A percentile compares a stretch with the other conserved stretches of the same genome.
These are phyloP conservation scores for Hemileia vastatrix DNA, from an alignment of 1,284 basidiomycete genomes.

Conservation along the genomic window DNA sequence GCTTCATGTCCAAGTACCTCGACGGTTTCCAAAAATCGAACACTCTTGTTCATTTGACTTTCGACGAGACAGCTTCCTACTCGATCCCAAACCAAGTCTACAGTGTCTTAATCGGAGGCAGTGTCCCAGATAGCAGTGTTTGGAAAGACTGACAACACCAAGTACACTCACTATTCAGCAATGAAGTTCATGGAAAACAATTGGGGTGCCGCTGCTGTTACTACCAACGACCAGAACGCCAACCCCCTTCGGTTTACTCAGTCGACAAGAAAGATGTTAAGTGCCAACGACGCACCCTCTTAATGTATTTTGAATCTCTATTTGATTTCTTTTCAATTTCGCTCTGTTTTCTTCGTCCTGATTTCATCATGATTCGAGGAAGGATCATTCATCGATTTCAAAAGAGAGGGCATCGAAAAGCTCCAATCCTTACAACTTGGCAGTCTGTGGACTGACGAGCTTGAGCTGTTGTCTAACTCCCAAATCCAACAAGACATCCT, in stretches of 20 bases:
- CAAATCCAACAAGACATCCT: conserved; percentile 35
- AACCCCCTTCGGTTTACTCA: background rate
- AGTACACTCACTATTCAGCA: conserved; percentile 11
- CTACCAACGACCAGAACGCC: background rate
- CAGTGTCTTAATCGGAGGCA: conserved; percentile 5
- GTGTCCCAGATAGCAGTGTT: conserved; percentile 3
- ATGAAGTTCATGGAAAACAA: conserved; percentile 15
- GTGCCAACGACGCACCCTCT: too few species aligned
- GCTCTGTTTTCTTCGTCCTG: too few species aligned
- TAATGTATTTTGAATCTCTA: too few species aligned
- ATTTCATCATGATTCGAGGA: too few species aligned
- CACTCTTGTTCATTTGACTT: conserved; percentile 14
- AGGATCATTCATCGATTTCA: too few species aligned
- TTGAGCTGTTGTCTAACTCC: conserved; percentile 35
- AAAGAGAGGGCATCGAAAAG: too few species aligned
- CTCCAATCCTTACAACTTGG: background rate
- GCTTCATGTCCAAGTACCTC: conserved; percentile 5
- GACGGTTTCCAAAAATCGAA: background rate
- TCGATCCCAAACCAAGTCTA: conserved; percentile 11
- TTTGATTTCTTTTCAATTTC: too few species aligned
- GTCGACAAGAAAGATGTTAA: background rate
- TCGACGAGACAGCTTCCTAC: conserved; percentile 13
- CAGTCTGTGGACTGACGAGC: too few species aligned
- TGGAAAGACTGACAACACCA: conserved; percentile 4
- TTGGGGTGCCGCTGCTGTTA: conserved; percentile 3